Evolutionary conservation across 164 flowering plant species (phyloP), one percentile per base, ranked within the genome.

Genomic region (Saururus chinensis): DNA sequence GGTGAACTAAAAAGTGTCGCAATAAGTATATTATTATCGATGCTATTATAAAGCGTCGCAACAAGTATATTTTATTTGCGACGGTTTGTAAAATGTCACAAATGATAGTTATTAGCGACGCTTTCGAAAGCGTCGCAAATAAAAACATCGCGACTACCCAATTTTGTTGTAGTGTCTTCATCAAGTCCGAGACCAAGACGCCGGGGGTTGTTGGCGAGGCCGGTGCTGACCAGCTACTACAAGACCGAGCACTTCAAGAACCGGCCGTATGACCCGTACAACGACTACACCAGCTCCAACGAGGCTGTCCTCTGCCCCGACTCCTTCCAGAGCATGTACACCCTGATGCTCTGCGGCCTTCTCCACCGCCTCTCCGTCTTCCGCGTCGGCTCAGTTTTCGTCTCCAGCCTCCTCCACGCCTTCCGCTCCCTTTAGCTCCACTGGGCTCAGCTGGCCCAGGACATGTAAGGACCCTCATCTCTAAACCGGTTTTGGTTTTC

Each of bases 311-410:
- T 74, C 25, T 79, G 82, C 60, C 56, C 75, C 1, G 82, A 79
- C 64, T 71, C 76, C 1, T 79, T 74, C 71, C 82, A 79, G 41
- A 71, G 78, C 80, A 79, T 79, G 80, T 79, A 79, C 64, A 20
- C 78, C 61, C 82, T 76, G 60, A 70, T 79, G 82, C 74, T 79
- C 59, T 74, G 80, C 64, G 82, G 80, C 60, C 76, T 79, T 63
- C 59, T 70, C 66, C 68, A 74, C 19, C 73, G 73, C 49, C 26
- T 58, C 1, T 67, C 68, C 11, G 82, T 79, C 60, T 75, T 74
- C 64, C 77, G 82, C 2, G 66, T 79, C 12, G 80, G 80, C 20
- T 78, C 82, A 19, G 76, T 74, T 20, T 79, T 79, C 59, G 82
- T 80, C 68, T 76, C 82, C 2, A 78, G 78, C 49, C 73, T 79